A percentile compares a stretch with the other conserved stretches of the same genome.
phyloP scores from a whole-genome alignment of 192 early-diverging fungal genomes.

The Gonapodya sp. region DNA sequence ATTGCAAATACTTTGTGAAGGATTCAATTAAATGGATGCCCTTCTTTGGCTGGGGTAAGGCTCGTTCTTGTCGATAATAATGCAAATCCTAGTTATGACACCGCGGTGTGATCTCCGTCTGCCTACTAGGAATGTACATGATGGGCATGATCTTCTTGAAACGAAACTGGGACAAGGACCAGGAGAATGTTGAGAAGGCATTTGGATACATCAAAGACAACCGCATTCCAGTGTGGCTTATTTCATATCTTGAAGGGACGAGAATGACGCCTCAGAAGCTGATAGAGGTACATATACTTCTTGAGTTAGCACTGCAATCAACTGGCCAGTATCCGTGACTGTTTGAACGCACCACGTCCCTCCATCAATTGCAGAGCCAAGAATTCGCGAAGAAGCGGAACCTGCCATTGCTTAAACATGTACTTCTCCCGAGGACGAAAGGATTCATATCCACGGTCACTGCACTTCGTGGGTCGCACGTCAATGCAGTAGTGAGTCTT shows the following conservation, averaged over 20 bases:
- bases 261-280: slow-evolving; percentile 17
- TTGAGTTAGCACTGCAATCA: not conserved
- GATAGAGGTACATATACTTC: not conserved
- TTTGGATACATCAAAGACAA: slow-evolving; percentile 11
- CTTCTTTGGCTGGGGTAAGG: not conserved
- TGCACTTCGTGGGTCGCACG: slow-evolving; percentile 10
- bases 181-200: slow-evolving; percentile 10
- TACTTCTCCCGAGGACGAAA: slow-evolving; percentile 16
- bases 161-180: slow-evolving; percentile 14
- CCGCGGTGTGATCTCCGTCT: not conserved
- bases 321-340: not conserved
- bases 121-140: not conserved
- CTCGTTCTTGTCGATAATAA: too few species aligned
- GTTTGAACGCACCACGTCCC: too few species aligned
- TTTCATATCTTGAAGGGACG: slow-evolving; percentile 18
- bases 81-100: too few species aligned
- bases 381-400: slow-evolving; percentile 13
- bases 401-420: slow-evolving; percentile 14
- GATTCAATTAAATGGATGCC: slow-evolving; percentile 9
- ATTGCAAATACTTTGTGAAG: slow-evolving; percentile 15
- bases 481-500: not conserved
- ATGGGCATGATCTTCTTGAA: slow-evolving; percentile 16
- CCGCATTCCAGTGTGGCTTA: slow-evolving; percentile 5
- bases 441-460: slow-evolving; percentile 15
- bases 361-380: slow-evolving; percentile 15